Evolutionary conservation across 1,139 yeast species (phyloP), one percentile per base, ranked within the genome.

Genomic region (Geotrichum restrictum): DNA sequence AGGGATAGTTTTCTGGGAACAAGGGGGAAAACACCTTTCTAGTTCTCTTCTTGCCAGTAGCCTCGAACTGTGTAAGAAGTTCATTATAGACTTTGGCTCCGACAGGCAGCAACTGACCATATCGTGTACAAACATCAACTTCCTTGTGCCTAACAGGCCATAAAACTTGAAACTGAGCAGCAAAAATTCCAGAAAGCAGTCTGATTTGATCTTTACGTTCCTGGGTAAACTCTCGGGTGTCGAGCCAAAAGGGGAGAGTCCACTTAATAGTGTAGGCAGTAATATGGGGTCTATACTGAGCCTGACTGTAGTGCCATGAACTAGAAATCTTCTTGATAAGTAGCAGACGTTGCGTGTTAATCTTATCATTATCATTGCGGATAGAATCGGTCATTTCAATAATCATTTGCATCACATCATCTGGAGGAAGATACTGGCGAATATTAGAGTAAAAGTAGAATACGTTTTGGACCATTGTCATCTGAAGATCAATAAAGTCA

Each of bases 1-100:
- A 83, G 16, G 96, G 95, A 63, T 78, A 80, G n/a, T 71, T 70
- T 18, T 76, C 75, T 3, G 95, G 95, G 72, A 88, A 88, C 36
- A 88, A 68, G 16, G 66, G 64, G 3, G 71, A 65, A 55, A 63
- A 68, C 3, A 63, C 65, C 44, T 52, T 29, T 36, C 58, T 40
- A 13, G 49, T 27, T 55, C 55, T 10, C 37, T 47, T 34, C 22
- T 53, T 44, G 11, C 49, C 48, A n/a, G 43, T n/a, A 18, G 43
- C 10, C 18, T 62, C 64, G 41, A 60, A 61, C 39, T 60, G 61
- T 16, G 52, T 58, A 44, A 65, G 56, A 31, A 67, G 57, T 37
- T 63, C 64, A 11, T 63, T 62, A 53, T 66, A 67, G 14, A 63
- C 57, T 47, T 62, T 64, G 13, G 70, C 69, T 34, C 62, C 62